phyloP scores from a whole-genome alignment of 345 rosid genomes.

The Eucalyptus rudis region DNA sequence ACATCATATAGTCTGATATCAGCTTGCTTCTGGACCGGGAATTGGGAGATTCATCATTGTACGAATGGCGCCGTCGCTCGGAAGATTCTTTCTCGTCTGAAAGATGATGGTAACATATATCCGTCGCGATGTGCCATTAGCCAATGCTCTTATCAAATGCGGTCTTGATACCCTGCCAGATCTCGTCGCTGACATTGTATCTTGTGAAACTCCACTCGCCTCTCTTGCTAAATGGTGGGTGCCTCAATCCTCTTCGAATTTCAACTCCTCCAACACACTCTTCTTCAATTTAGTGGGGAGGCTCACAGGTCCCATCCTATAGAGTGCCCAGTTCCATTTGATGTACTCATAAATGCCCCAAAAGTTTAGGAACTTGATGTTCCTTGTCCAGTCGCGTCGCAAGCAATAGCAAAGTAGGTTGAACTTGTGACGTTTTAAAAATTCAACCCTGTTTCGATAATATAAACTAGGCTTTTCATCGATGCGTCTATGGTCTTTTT shows the following conservation, averaged over 20 bases:
- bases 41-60: neutral
- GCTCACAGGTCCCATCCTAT: neutral
- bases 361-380: neutral
- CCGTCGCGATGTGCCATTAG: neutral
- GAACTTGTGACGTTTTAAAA: neutral
- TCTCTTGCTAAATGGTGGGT: neutral
- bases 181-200: neutral
- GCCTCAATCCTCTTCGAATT: neutral
- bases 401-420: neutral
- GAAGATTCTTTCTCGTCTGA: neutral
- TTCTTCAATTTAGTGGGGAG: neutral
- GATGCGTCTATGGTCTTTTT: too few relatives aligned
- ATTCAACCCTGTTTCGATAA: too few relatives aligned
- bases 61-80: fast-evolving
- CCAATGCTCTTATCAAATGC: neutral
- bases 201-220: neutral
- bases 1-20: neutral
- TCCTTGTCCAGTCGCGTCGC: neutral
- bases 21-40: neutral
- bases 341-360: neutral
- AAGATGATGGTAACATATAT: neutral
- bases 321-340: neutral
- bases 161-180: neutral
- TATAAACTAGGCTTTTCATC: too few relatives aligned
- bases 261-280: neutral